Percentiles rank a stretch among this genome's conserved stretches.
phyloP scores from a whole-genome alignment of 352 stramenopile genomes.

The Globisporangium alternatum region DNA sequence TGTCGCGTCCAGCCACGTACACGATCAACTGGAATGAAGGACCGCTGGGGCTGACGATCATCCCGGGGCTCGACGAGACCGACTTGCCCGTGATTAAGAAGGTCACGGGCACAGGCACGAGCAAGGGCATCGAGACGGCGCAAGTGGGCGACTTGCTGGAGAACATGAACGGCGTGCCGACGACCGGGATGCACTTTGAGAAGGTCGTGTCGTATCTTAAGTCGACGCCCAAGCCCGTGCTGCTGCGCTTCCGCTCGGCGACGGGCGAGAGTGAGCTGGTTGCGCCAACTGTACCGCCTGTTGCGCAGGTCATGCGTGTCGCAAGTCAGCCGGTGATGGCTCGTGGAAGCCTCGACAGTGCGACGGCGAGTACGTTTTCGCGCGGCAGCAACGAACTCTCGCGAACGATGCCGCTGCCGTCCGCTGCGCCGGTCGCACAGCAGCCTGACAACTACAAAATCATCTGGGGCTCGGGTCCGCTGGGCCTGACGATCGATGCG shows the following conservation, averaged over 20 bases:
- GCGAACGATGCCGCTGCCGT: slow-evolving; percentile 23
- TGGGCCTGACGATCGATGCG: slow-evolving; percentile 81
- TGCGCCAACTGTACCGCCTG: slow-evolving; percentile 16
- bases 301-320: slow-evolving; percentile 20
- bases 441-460: slow-evolving; percentile 70
- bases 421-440: neutral
- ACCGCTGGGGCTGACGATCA: slow-evolving; percentile 81
- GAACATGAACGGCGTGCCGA: slow-evolving; percentile 77
- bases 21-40: slow-evolving; percentile 79
- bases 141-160: slow-evolving; percentile 81
- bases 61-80: slow-evolving; percentile 71
- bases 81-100: slow-evolving; percentile 88
- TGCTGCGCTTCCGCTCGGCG: slow-evolving; percentile 60
- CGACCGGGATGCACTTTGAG: slow-evolving; percentile 72
- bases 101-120: slow-evolving; percentile 81
- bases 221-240: slow-evolving; percentile 73
- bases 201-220: slow-evolving; percentile 82
- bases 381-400: slow-evolving; percentile 16
- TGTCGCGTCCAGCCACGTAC: slow-evolving; percentile 68
- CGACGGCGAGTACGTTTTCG: slow-evolving; percentile 3
- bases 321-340: slow-evolving; percentile 12
- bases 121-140: slow-evolving; percentile 72
- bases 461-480: slow-evolving; percentile 67
- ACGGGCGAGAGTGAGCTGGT: slow-evolving; percentile 30
- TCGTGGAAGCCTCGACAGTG: slow-evolving; percentile 13